Base-by-base conservation (phyloP, 805 yeast genomes). In the Blastobotrys mokoenaii region DNA sequence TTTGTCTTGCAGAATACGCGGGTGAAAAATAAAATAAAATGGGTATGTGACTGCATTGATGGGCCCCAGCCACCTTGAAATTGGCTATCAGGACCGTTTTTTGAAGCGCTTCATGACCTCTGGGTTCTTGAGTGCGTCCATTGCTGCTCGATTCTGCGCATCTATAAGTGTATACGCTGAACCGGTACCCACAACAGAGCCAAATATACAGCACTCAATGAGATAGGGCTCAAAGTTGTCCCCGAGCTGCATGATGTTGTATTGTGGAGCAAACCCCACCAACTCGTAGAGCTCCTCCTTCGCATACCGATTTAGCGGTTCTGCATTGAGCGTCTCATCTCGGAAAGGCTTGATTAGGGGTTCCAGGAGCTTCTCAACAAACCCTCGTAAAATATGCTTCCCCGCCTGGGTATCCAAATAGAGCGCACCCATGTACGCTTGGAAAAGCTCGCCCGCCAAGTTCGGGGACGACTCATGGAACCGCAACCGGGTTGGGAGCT, bases 121-220 rank as follows among this genome's bases (percentile, higher is more conserved):
- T 6, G 38, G 38, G 22, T 34, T 34, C 12, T 34, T n/a, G 20
- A 34, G 11, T 10, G 38, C 38, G 15, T 14, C 20, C 38, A 16
- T 16, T 10, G 38, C 38, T 5, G 38, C 38, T 6, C 38, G 38
- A 16, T 14, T 16, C 20, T 17, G 18, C 12, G 38, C 38, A 6
- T 34, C 38, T 14, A 17, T 17, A 5, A 17, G 22, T 10, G 38
- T 14, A n/a, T n/a, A 10, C 4, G 18, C 38, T 16, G 22, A 3
- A 9, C 38, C 38, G 22, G 38, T 34, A 9, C 38, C 38, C 20
- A 34, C 20, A 6, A 34, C 38, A n/a, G 38, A 34, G 18, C 38
- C 38, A 11, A 10, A 17, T 10, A 34, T 16, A 11, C 38, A 34
- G 20, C 38, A 34, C 18, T 34, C 38, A n/a, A 34, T 17, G 12